phyloP scores from a whole-genome alignment of 2,329 filamentous ascomycete genomes.

The Trichoderma guizhouense region DNA sequence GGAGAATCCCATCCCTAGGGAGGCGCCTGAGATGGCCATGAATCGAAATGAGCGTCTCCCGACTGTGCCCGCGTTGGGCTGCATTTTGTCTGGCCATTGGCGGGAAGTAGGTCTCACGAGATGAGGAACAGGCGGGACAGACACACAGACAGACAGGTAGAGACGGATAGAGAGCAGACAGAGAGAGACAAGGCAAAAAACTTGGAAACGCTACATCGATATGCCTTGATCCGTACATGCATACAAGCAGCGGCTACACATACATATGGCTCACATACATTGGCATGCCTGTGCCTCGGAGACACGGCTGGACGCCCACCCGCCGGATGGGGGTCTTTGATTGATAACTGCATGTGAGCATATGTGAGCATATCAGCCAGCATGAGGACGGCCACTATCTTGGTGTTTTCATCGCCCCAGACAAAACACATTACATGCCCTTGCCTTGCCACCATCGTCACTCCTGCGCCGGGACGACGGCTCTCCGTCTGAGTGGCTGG shows the following conservation, averaged over 20 bases:
- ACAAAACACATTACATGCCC: not conserved
- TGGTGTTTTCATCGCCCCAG: not conserved
- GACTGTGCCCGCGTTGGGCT: not conserved
- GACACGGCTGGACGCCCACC: not conserved
- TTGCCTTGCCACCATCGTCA: not conserved
- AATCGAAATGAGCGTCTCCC: not conserved
- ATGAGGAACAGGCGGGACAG: not conserved
- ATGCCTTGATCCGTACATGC: not conserved
- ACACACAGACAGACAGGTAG: not conserved
- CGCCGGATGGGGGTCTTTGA: not conserved
- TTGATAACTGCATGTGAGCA: not conserved
- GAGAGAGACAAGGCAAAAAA: not conserved
- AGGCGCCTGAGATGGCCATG: not conserved
- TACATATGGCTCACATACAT: not conserved
- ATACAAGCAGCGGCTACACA: not conserved
- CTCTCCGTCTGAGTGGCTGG: not conserved
- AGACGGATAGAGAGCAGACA: not conserved
- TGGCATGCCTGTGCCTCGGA: not conserved
- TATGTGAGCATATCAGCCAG: not conserved
- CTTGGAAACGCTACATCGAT: not conserved
- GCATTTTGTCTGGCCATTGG: not conserved
- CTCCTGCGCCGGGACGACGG: not conserved
- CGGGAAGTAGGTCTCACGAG: not conserved
- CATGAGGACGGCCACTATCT: not conserved
- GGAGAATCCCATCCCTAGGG: not conserved